phyloP scores from a whole-genome alignment of 805 yeast species.

The Pichia eremophila region DNA sequence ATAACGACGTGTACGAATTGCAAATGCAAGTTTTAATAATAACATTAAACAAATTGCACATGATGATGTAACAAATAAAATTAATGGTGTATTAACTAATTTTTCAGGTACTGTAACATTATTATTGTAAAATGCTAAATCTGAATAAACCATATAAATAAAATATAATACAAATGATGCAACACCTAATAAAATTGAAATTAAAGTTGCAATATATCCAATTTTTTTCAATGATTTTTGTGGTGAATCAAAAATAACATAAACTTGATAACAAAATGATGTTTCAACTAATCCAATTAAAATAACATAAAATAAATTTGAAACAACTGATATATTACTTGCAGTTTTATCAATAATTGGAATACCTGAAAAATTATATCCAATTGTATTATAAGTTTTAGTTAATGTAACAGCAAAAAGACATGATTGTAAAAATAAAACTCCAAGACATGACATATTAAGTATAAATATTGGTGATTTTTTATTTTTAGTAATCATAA shows the following conservation, averaged over 20 bases:
- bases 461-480: slow-evolving; percentile 65
- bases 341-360: slow-evolving; percentile 30
- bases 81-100: slow-evolving; percentile 43
- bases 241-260: slow-evolving; percentile 57
- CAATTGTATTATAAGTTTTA: slow-evolving; percentile 41
- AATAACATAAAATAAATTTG: slow-evolving; percentile 51
- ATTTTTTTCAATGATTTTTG: slow-evolving; percentile 29
- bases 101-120: slow-evolving; percentile 23
- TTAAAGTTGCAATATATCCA: slow-evolving; percentile 30
- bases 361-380: slow-evolving; percentile 40
- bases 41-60: slow-evolving; percentile 53
- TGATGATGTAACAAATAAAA: slow-evolving; percentile 62
- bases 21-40: slow-evolving; percentile 53
- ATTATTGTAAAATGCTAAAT: slow-evolving; percentile 23
- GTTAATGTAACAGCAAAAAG: slow-evolving; percentile 46
- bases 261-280: slow-evolving; percentile 64
- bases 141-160: slow-evolving; percentile 37
- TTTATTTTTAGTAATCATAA: slow-evolving; percentile 42
- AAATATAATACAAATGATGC: slow-evolving; percentile 54
- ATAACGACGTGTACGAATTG: slow-evolving; percentile 62
- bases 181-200: slow-evolving; percentile 38
- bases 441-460: slow-evolving; percentile 51
- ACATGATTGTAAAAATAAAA: slow-evolving; percentile 51
- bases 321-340: slow-evolving; percentile 45
- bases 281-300: slow-evolving; percentile 52